Conservation (phyloP, 2,329 filamentous ascomycete species). For the Aspergillus cejpii region DNA sequence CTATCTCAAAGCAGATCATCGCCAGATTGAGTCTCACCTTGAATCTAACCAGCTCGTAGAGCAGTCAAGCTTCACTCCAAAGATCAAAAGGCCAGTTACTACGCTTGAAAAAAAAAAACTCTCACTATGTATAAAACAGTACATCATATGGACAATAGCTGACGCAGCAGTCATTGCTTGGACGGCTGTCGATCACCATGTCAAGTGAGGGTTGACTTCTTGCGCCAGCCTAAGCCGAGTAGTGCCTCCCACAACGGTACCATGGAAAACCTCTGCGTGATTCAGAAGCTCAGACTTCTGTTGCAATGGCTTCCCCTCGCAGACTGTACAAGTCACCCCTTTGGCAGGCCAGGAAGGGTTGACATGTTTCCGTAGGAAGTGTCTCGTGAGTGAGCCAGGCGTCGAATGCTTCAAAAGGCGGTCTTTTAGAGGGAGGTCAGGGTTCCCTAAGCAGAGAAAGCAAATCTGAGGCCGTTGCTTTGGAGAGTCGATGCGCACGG, state of each 20-base stretch:
- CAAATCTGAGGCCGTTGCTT: constrained; percentile 9
- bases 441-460: constrained; percentile 15
- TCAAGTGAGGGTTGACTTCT: not conserved
- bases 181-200: too few species aligned
- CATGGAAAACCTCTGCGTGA: constrained; percentile 11
- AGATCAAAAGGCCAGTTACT: too few species aligned
- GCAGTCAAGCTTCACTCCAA: too few species aligned
- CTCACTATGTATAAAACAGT: too few species aligned
- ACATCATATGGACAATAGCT: too few species aligned
- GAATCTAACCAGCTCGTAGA: too few species aligned
- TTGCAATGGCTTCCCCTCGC: constrained; percentile 9
- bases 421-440: not conserved
- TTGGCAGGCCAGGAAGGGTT: constrained; percentile 15
- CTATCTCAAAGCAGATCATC: too few species aligned
- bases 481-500: constrained; percentile 10
- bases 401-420: constrained; percentile 9
- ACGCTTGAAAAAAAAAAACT: too few species aligned
- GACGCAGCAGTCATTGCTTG: too few species aligned
- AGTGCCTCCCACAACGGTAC: constrained; percentile 14
- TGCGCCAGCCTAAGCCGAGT: constrained; percentile 8
- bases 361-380: constrained; percentile 16
- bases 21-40: too few species aligned
- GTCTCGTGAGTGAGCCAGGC: constrained; percentile 13
- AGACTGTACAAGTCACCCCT: constrained; percentile 15
- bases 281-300: constrained; percentile 16